Evolutionary conservation across 139 green algal genomes (phyloP), one percentile per base, ranked within the genome.

Genomic region (Microglena sp.): DNA sequence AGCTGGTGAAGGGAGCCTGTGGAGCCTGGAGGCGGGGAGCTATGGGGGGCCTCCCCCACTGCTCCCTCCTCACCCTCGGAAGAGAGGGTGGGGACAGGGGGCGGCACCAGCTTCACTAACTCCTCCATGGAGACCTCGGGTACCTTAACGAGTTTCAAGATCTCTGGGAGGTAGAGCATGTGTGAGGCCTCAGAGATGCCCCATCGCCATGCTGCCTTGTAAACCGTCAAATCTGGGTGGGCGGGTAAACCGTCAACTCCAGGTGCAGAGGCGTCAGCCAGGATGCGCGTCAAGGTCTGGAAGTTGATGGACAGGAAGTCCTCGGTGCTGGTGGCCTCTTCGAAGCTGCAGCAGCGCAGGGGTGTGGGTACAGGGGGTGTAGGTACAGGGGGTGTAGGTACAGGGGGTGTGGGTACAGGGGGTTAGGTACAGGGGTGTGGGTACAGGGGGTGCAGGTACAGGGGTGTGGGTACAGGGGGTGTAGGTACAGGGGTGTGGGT

Each of bases 161-260:
- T 31, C 3, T 64, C 55, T 29, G 70, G 66, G 28, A 79, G 56
- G 31, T 74, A 28, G 33, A 55, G 54, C 62, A 74, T 54, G 31
- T 74, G 62, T 15, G 24, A 36, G 11, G 74, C 30, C 31, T 71
- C 58, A 11, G 55, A 31, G 8, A 69, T 68, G 35, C 70, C 60
- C 72, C 72, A 79, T 26, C 62, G 58, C 72, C 72, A 79, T 2
- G 67, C 72, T 29, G 72, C 72, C 0, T 36, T 46, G 45, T 75
- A 75, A 1, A 74, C n/a, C 4, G 24, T 21, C 5, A 43, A 21
- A 50, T 69, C 71, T 2, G 46, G 24, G 8, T 57, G 60, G 31
- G 18, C 29, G 29, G 35, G 11, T 22, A 26, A 29, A 30, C 40
- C 61, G 22, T 54, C 18, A 2, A 33, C 59, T 24, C 24, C 22